Evolutionary conservation across 495 filamentous ascomycete species (phyloP), one percentile per base, ranked within the genome.

Genomic region (Aspergillus ostianus): DNA sequence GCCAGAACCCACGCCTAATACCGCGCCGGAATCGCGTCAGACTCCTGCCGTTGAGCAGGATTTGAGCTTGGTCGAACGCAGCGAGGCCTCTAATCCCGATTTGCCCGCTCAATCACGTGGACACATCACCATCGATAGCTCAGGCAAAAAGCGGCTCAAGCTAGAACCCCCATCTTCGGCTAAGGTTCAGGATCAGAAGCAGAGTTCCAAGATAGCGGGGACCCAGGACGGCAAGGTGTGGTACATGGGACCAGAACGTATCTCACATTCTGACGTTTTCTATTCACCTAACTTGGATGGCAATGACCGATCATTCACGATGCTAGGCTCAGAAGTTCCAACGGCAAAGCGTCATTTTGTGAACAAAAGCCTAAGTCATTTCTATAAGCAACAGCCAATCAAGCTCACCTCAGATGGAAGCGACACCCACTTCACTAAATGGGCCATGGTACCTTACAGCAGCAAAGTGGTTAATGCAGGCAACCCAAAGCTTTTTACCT

Each of bases 111-210:
- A 66, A 26, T 49, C 51, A 4, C 52, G 62, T 18, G 76, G 72
- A 64, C 69, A 67, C 21, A 47, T 58, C 21, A 44, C 74, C 20
- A 49, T 77, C 49, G 78, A 81, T 51, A 55, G 59, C 23, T 60
- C 67, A 3, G 78, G 80, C 6, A 70, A 64, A 18, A 84, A 82
- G 66, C 72, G 79, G 45, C 68, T 72, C 19, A 68, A 57, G 32
- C 49, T 77, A n/a, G 57, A 75, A 9, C 54, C 73, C 6, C 51
- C 9, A 7, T 18, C 57, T 17, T 13, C 18, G 10, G 27, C 41
- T 51, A n/a, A 65, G 41, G 23, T 29, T 4, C 26, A 12, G 18
- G 54, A 29, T 10, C 12, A 53, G 7, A 61, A 50, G 41, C 8
- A n/a, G 23, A 26, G 23, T 21, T 18, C 49, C 20, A 46, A 53